Base-by-base conservation (phyloP, 768 basidiomycete species). In the Russula sp. region DNA sequence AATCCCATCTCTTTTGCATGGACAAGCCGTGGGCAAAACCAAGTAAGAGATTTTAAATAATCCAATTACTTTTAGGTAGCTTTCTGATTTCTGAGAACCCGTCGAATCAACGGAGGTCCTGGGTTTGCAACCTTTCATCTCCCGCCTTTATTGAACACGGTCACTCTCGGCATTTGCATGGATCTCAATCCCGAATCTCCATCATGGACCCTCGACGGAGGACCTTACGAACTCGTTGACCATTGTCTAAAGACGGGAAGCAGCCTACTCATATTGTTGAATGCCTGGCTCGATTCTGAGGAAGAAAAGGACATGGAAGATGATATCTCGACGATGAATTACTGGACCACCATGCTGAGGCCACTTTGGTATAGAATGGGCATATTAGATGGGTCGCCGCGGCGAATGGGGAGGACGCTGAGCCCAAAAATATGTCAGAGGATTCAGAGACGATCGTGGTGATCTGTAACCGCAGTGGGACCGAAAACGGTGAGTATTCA, bases 91-190 rank as follows among this genome's bases (percentile, higher is more conserved):
- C 18, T 40, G 34, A 36, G 2, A n/a, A 36, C 22, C 18, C 20
- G 5, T 44, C n/a, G 13, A 32, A 44, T 28, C 7, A 22, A 18
- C 2, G 3, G 18, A 91, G 90, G 94, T 1, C 79, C 79, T 0
- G 91, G 90, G 0, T 94, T 94, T 69, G 73, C 75, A 6, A 81
- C 85, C 0, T 82, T 90, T 62, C 73, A 80, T 30, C 79, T 93
- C 1, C 84, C 87, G 0, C 74, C 77, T 2, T 87, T 89, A 0
- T 72, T 91, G 0, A 77, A 79, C 1, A 81, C 80, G 0, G 73
- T 88, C 13, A 83, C 81, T 6, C 71, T 96, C 1, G 94, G 82
- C 18, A 96, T 95, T n/a, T 95, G 94, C 72, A 96, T 92, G 83
- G 94, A 90, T 71, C 77, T 93, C 34, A 92, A 78, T 16, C 79